Evolutionary conservation across 2,329 filamentous ascomycete genomes (phyloP).

Genomic region (Aureobasidium sp.): DNA sequence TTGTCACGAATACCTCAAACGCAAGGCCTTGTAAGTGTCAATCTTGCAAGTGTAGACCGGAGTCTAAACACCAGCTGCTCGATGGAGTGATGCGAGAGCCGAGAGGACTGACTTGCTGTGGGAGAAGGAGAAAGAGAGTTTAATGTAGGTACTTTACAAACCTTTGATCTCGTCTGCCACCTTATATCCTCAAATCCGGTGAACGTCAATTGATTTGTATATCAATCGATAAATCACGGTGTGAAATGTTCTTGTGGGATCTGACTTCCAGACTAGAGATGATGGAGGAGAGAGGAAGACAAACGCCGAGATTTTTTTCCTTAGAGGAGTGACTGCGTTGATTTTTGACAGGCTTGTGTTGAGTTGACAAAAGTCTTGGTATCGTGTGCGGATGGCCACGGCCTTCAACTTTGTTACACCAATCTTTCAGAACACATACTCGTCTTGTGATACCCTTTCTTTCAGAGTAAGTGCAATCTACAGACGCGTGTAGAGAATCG

Average conservation of each 20-base stretch:
- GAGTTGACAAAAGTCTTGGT: background rate
- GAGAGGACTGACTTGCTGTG: constrained; percentile 31
- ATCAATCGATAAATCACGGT: too few species aligned
- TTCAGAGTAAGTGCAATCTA: background rate
- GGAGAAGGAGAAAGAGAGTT: background rate
- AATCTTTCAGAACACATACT: background rate
- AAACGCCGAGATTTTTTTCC: background rate
- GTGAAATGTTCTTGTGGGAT: too few species aligned
- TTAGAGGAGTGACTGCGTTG: background rate
- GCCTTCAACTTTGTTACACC: background rate
- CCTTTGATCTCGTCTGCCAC: background rate
- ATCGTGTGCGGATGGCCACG: background rate
- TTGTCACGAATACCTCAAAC: constrained; percentile 18
- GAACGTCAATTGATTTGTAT: too few species aligned
- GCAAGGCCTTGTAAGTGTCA: constrained; percentile 14
- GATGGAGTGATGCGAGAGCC: constrained; percentile 18
- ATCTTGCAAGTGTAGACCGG: constrained; percentile 18
- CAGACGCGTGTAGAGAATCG: background rate
- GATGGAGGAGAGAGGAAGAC: background rate
- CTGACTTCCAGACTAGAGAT: too few species aligned
- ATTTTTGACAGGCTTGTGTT: background rate
- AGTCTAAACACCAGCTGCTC: constrained; percentile 17
- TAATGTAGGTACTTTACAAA: background rate
- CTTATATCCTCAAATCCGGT: too few species aligned
- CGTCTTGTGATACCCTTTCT: background rate